phyloP scores from a whole-genome alignment of 2,329 filamentous ascomycete genomes.

The Nakataea oryzae region DNA sequence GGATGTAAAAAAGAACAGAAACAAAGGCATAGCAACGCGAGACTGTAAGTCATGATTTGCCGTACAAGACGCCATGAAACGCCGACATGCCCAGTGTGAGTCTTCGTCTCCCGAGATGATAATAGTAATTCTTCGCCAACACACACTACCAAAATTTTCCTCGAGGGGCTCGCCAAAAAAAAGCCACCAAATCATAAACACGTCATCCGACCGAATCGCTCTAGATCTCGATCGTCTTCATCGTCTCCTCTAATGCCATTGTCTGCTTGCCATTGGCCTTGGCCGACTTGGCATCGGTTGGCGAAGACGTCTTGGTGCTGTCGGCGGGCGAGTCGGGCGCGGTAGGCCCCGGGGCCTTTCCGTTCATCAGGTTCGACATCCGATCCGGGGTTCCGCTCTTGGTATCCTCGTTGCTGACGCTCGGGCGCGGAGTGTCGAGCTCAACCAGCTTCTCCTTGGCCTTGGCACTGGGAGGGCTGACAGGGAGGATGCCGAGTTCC shows the following conservation, averaged over 20 bases:
- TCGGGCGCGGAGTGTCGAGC: constrained; percentile 41
- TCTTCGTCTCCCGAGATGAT: neutral
- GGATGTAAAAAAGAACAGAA: neutral
- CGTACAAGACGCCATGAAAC: neutral
- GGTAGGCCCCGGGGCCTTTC: constrained; percentile 7
- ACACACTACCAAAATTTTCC: neutral
- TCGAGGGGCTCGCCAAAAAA: neutral
- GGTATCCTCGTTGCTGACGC: constrained; percentile 14
- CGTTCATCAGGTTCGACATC: constrained; percentile 21
- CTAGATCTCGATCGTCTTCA: constrained; percentile 55
- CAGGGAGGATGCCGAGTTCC: constrained; percentile 3
- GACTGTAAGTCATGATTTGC: neutral
- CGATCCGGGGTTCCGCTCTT: constrained; percentile 10
- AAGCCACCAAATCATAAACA: neutral
- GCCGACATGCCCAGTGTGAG: neutral
- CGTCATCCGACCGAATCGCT: constrained; percentile 10
- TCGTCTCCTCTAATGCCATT: constrained; percentile 34
- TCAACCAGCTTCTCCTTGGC: constrained; percentile 41
- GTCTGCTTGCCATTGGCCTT: constrained; percentile 33
- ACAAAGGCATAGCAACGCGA: neutral
- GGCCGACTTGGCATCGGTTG: constrained; percentile 21
- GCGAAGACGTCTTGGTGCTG: constrained; percentile 9
- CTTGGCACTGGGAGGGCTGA: constrained; percentile 18
- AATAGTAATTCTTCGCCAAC: neutral
- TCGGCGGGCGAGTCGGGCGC: constrained; percentile 11